phyloP scores from a whole-genome alignment of 371 early-diverging fungal genomes.

The Apophysomyces ossiformis region DNA sequence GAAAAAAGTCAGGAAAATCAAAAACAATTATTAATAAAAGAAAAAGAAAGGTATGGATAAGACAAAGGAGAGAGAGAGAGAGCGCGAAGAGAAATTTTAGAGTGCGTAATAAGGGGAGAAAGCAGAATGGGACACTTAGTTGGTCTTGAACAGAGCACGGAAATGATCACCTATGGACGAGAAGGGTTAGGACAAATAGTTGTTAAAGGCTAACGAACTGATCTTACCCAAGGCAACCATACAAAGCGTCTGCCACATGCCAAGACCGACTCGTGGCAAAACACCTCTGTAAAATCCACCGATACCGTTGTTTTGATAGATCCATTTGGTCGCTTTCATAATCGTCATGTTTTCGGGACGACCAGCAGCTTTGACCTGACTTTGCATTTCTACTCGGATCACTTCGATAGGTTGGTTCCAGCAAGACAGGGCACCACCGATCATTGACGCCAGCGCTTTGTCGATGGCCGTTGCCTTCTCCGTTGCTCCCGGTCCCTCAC shows the following conservation, averaged over 20 bases:
- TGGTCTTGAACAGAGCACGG: slow-evolving; percentile 28
- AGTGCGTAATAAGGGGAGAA: neutral
- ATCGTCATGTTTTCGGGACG: slow-evolving; percentile 92
- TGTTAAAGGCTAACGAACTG: neutral
- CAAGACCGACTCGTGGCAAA: slow-evolving; percentile 89
- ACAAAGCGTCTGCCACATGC: slow-evolving; percentile 95
- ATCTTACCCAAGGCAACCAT: slow-evolving; percentile 94
- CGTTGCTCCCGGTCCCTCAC: slow-evolving; percentile 41
- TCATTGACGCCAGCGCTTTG: slow-evolving; percentile 77
- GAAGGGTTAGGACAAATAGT: neutral
- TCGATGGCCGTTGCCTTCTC: slow-evolving; percentile 56
- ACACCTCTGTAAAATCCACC: slow-evolving; percentile 94
- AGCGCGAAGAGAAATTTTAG: neutral
- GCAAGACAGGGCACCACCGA: slow-evolving; percentile 91
- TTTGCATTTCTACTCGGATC: slow-evolving; percentile 97
- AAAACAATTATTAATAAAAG: too few relatives aligned
- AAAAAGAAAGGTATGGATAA: neutral
- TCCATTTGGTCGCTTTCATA: slow-evolving; percentile 80
- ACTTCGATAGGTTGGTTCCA: slow-evolving; percentile 99
- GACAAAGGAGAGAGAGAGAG: neutral
- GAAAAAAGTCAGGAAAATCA: too few relatives aligned
- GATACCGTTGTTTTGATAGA: slow-evolving; percentile 88
- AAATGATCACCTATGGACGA: slow-evolving; percentile 40
- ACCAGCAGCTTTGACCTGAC: slow-evolving; percentile 80
- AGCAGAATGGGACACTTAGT: slow-evolving; percentile 11